A percentile compares a stretch with the other conserved stretches of the same genome.
phyloP scores from a whole-genome alignment of 148 eudicot species.

The Rhododendron mucronatum region DNA sequence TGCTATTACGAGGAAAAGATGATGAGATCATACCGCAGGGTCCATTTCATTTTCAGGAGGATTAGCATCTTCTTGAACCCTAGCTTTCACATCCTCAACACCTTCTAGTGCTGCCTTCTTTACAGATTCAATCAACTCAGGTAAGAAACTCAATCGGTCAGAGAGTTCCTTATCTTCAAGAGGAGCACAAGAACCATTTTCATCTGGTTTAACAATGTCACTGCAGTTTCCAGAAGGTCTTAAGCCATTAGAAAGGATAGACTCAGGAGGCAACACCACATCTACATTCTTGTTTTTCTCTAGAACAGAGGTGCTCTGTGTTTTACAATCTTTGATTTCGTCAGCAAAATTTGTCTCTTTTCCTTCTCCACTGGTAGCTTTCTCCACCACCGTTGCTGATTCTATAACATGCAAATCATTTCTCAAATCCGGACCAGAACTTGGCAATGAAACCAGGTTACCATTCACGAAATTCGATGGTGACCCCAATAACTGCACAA shows the following conservation, averaged over 20 bases:
- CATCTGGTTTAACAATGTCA: slow-evolving; percentile 20
- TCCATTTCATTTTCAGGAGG: slow-evolving; percentile 36
- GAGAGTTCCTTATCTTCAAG: slow-evolving; percentile 26
- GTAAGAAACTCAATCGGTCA: slow-evolving; percentile 43
- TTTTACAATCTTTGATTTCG: slow-evolving; percentile 19
- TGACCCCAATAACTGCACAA: slow-evolving; percentile 24
- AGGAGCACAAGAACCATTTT: slow-evolving; percentile 17
- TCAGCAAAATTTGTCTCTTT: slow-evolving; percentile 22
- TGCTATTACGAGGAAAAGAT: background rate
- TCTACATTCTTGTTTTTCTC: slow-evolving; percentile 20
- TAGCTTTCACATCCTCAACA: slow-evolving; percentile 52
- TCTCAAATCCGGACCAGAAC: slow-evolving; percentile 24
- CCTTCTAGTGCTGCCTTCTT: slow-evolving; percentile 54
- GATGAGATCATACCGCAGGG: slow-evolving; percentile 42
- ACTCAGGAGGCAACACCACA: slow-evolving; percentile 18
- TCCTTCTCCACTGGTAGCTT: slow-evolving; percentile 17
- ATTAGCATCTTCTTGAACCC: slow-evolving; percentile 39
- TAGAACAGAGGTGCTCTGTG: slow-evolving; percentile 12
- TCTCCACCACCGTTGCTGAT: slow-evolving; percentile 29
- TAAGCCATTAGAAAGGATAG: slow-evolving; percentile 16
- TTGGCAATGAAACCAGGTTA: slow-evolving; percentile 21
- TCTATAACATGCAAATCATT: slow-evolving; percentile 23
- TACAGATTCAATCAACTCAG: slow-evolving; percentile 54
- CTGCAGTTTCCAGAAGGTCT: slow-evolving; percentile 14
- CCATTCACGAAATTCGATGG: slow-evolving; percentile 24